Percentiles rank a stretch among this genome's conserved stretches.
Evolutionary conservation across 257 asterid genomes (phyloP).

Genomic region (Nicotiana knightiana): DNA sequence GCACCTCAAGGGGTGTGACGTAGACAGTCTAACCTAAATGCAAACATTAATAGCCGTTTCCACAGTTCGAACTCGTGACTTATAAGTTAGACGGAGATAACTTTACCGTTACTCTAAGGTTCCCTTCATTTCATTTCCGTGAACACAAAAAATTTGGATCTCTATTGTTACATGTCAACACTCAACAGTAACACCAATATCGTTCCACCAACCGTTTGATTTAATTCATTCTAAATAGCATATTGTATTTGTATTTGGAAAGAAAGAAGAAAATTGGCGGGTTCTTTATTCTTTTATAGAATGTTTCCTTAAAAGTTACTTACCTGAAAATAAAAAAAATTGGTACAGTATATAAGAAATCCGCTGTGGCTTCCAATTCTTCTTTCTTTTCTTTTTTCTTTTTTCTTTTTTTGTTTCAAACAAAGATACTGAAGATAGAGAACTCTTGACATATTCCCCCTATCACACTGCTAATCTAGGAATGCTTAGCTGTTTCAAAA

Average conservation of each 20-base stretch:
- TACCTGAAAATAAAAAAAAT: background rate
- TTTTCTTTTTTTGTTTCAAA: background rate
- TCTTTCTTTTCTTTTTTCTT: background rate
- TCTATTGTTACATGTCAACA: background rate
- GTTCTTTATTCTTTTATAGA: background rate
- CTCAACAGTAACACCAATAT: background rate
- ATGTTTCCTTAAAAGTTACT: background rate
- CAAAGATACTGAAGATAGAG: background rate
- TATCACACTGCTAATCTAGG: too few relatives aligned
- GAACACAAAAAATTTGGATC: too few relatives aligned
- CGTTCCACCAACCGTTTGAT: background rate
- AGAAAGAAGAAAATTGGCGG: background rate
- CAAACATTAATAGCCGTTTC: too few relatives aligned
- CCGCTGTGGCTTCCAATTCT: background rate
- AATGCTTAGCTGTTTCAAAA: background rate
- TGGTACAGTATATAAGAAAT: background rate
- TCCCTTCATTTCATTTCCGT: too few relatives aligned
- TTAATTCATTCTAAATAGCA: background rate
- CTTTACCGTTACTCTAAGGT: too few relatives aligned
- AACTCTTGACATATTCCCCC: background rate
- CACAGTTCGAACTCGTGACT: too few relatives aligned
- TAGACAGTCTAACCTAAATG: too few relatives aligned
- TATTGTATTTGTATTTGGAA: background rate
- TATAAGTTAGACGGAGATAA: too few relatives aligned
- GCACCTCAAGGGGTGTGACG: too few relatives aligned